Evolutionary conservation across 805 yeast species (phyloP), one percentile per base, ranked within the genome.

Genomic region (Hanseniaspora thailandica): DNA sequence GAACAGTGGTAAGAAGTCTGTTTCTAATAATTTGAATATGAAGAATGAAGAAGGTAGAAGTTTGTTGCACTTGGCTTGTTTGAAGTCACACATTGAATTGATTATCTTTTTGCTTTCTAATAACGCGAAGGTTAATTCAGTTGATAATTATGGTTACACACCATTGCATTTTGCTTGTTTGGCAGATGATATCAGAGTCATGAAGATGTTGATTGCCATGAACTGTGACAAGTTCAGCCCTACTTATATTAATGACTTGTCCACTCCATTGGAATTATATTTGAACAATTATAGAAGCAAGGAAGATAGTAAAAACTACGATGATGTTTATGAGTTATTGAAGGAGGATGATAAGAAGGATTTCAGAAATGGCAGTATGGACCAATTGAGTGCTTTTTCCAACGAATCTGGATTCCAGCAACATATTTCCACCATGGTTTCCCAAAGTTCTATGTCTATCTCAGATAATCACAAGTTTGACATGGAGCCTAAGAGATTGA

Each of bases 101-200:
- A 76, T 79, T 17, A 69, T 76, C 23, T 81, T 81, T 26, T 73
- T 93, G 61, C 69, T 89, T 4, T 79, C 75, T 47, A 78, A 69
- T 39, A 82, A 81, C 36, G 82, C 87, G 55, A 77, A 82, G 61
- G 73, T 82, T 43, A 89, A 86, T 65, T 71, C 74, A 45, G 78
- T 76, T 60, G 98, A 93, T 65, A 73, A 75, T 41, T 85, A 82
- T 63, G 96, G 95, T 1, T 77, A 78, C 57, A 82, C 96, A 0
- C 95, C 98, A 4, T 71, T 93, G 55, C 96, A 89, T 65, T 81
- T 84, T 62, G 96, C 97, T 0, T 77, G 87, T 31, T 65, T 89
- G 59, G 72, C 75, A 58, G 96, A 96, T 31, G 76, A 84, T 61
- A 71, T 85, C 49, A 81, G 76, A 45, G 72, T 83, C 38, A 83